Base-by-base conservation (phyloP, 2,329 filamentous ascomycete genomes). In the Anisogramma anomala region DNA sequence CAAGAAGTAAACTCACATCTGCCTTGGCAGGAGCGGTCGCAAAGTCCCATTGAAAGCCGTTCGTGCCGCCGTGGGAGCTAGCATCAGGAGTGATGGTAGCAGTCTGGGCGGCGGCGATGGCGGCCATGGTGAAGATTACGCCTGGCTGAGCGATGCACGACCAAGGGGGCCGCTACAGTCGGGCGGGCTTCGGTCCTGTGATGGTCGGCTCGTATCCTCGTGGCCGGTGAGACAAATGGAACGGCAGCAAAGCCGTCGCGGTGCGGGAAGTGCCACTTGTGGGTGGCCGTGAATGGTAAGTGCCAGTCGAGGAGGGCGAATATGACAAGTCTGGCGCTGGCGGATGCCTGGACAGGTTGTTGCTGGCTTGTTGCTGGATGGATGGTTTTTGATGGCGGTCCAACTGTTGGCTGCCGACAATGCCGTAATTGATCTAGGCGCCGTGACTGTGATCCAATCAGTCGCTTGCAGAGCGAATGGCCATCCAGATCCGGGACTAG, bases 41-140 rank as follows among this genome's bases (percentile, higher is more conserved):
- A 38, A 61, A 59, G 15, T 59, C 61, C 71, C 71, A 74, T 17
- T 61, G 52, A 35, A 62, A 59, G 28, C 59, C 61, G 33, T 69
- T 62, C 34, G 62, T 60, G 33, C 69, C 61, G 36, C 63, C 70
- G 53, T 74, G 65, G 41, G 64, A 65, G 53, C 66, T 71, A 49
- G 61, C 63, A 13, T 69, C 63, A 43, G 68, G 66, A 47, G 65
- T 67, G 45, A 74, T 63, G 46, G 67, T 62, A 38, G 67, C 62
- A 48, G 65, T 65, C 47, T 66, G 65, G 50, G 61, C 62, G 50
- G 69, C 59, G 50, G 71, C 69, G 57, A 75, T 66, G 54, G 68
- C 64, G 52, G 71, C 66, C 72, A 74, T 75, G 48, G 45, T 47
- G n/a, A 17, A 32, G 43, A 52, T 38, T 49, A 46, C 48, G 49